Base-by-base conservation (phyloP, 768 basidiomycete species). In the Cytidiella melzeri region DNA sequence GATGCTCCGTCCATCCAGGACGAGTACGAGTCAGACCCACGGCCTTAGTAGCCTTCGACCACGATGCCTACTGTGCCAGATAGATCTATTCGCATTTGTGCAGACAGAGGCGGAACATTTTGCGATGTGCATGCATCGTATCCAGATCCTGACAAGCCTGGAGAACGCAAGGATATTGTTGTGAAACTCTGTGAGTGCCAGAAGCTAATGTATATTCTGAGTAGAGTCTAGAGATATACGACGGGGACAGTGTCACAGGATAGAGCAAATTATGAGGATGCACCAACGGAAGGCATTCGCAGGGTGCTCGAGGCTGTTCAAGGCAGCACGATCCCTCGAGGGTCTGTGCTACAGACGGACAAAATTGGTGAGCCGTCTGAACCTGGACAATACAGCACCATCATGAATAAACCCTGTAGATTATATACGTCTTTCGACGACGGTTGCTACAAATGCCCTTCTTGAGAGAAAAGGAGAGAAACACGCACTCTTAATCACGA, bases 381-480 rank as follows among this genome's bases (percentile, higher is more conserved):
- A 38, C 47, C 7, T 15, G 15, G 30, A 34, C 30, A 34, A 7
- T 15, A 34, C 30, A 34, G 7, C 15, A 5, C 5, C 12, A 4
- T 51, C 20, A 44, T 15, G 43, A 2, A 10, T 30, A 20, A 1
- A 38, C n/a, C 12, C 7, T 38, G 5, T 51, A 92, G 92, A 95
- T 60, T 93, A 92, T 62, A 91, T 95, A 54, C 81, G 92, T 15
- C 71, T 95, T 6, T 92, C 90, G 0, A 96, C 94, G 0, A 98
- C 95, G 0, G 92, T 97, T 3, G 94, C 93, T 0, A 98, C 95
- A 15, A 98, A 97, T 59, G 94, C 95, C 0, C 76, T 98, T 0
- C 77, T 98, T 5, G 95, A 98, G 60, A 83, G 95, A 41, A 94
- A 95, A 65, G 95, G 95, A 1, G 87, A 92, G 59, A 84, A 83